These are phyloP conservation scores for Poterioochromonas sp. DNA, from an alignment of 352 stramenopile species.

Conservation along the genomic window DNA sequence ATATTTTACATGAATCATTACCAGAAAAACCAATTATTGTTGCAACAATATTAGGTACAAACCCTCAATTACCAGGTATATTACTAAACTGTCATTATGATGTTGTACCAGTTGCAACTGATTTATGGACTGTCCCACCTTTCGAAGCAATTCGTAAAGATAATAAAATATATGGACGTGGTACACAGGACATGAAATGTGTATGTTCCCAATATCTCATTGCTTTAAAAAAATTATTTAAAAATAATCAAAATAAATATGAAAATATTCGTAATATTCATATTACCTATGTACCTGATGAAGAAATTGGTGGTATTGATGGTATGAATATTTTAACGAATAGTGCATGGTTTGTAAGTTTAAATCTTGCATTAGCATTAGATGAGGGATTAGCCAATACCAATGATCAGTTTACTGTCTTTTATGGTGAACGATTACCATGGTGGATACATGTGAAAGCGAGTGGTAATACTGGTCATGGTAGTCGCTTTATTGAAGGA, in stretches of 20 bases:
- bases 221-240: slow-evolving; percentile 59
- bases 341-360: slow-evolving; percentile 43
- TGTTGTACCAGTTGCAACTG: slow-evolving; percentile 75
- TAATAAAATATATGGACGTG: slow-evolving; percentile 78
- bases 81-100: slow-evolving; percentile 93
- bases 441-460: slow-evolving; percentile 72
- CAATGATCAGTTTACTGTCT: slow-evolving; percentile 77
- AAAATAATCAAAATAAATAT: slow-evolving; percentile 51
- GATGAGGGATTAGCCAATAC: slow-evolving; percentile 85
- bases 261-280: slow-evolving; percentile 70
- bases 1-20: slow-evolving; percentile 43
- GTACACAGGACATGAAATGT: slow-evolving; percentile 90
- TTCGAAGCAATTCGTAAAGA: slow-evolving; percentile 75
- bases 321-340: slow-evolving; percentile 82
- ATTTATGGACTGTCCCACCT: slow-evolving; percentile 75
- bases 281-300: slow-evolving; percentile 81
- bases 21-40: slow-evolving; percentile 77
- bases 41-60: slow-evolving; percentile 68
- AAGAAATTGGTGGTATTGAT: slow-evolving; percentile 76
- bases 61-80: slow-evolving; percentile 68
- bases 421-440: slow-evolving; percentile 85
- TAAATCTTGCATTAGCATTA: slow-evolving; percentile 72
- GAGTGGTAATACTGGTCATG: slow-evolving; percentile 61
- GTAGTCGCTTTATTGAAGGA: slow-evolving; percentile 82
- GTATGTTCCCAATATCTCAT: slow-evolving; percentile 89